Base-by-base conservation (phyloP, 2,329 filamentous ascomycete species). In the Alternaria dauci region DNA sequence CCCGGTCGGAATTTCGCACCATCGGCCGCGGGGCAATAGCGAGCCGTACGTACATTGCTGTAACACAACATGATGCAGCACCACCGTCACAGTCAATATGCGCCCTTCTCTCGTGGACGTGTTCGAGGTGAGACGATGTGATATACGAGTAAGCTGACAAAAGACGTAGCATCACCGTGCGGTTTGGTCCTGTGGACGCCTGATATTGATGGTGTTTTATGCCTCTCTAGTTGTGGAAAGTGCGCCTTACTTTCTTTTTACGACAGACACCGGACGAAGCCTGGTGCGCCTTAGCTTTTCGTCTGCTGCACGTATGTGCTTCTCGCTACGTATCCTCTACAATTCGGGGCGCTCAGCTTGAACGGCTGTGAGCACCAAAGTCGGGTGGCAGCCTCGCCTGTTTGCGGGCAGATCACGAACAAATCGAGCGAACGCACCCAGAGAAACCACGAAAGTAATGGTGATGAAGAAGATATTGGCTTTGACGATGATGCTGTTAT, bases 181-280 rank as follows among this genome's bases (percentile, higher is more conserved):
- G 52, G 16, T 54, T 54, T 54, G 6, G 41, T 34, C 52, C 52
- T 26, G n/a, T n/a, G 52, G 36, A 20, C n/a, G 34, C 25, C n/a
- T 32, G n/a, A 41, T 25, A 36, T 23, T 18, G 44, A 16, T 23
- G 8, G n/a, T 30, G 9, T 12, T 11, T 25, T 7, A 12, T 12
- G 16, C 18, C 12, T 11, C 30, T 34, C 18, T n/a, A 28, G 6
- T 7, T 8, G 12, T 34, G 46, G 18, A 48, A 48, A 48, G 46
- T 36, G 28, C 5, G 30, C 30, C 30, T 48, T 11, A 14, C 11
- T 34, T 48, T 48, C 46, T 34, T 48, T 25, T 14, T 36, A 34
- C 46, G 12, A 48, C 18, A 16, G 11, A 3, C 11, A 2, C 32
- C 44, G 44, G 44, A 34, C 28, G 18, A 48, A 48, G 8, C 8